phyloP scores from a whole-genome alignment of 2,329 filamentous ascomycete species.

The Cladosporium velox region DNA sequence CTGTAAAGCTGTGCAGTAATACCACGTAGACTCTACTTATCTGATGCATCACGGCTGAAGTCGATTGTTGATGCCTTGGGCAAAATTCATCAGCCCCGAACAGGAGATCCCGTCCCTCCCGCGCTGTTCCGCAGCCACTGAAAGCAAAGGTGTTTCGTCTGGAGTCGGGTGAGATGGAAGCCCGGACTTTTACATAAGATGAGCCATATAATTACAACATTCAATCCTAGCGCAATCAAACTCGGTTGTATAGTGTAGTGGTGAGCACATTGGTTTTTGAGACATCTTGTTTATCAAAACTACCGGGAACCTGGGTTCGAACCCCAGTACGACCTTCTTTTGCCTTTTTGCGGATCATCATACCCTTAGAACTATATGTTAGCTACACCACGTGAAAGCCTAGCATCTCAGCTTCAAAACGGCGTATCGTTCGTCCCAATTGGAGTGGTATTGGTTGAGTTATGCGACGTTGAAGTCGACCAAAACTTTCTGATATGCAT shows the following conservation, averaged over 20 bases:
- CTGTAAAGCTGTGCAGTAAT: too few species aligned
- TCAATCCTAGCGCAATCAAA: not conserved
- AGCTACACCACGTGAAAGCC: not conserved
- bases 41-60: too few species aligned
- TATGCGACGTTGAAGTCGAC: not conserved
- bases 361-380: not conserved
- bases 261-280: conserved; percentile 15
- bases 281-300: not conserved
- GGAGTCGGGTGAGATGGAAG: not conserved
- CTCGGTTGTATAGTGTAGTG: conserved; percentile 5
- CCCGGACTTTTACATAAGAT: not conserved
- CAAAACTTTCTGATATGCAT: too few species aligned
- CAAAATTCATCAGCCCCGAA: too few species aligned
- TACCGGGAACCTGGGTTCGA: conserved; percentile 14
- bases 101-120: too few species aligned
- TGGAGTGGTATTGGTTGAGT: not conserved
- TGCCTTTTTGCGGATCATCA: not conserved
- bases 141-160: not conserved
- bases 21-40: too few species aligned
- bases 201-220: not conserved
- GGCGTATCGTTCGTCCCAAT: not conserved
- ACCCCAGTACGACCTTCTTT: conserved; percentile 8
- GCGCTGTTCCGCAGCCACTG: too few species aligned
- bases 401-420: not conserved
- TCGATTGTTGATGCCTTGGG: too few species aligned